Percentiles rank a stretch among this genome's conserved stretches.
Evolutionary conservation across 192 early-diverging fungal genomes (phyloP).

Genomic region (Linnemannia hyalina): DNA sequence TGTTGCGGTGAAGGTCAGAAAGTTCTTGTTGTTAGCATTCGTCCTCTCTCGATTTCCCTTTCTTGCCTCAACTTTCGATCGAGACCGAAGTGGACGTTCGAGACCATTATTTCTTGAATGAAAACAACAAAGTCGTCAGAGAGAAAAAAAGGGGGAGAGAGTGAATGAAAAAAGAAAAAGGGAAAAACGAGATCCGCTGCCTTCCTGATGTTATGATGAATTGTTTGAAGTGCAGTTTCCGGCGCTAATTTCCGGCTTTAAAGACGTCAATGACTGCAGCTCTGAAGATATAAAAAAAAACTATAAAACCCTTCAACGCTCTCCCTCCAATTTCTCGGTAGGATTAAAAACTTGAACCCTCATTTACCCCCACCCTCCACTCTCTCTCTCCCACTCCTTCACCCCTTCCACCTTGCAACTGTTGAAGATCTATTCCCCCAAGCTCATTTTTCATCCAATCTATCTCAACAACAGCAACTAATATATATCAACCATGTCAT

Average conservation of each 20-base stretch:
- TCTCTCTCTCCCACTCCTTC: not conserved
- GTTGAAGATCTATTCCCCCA: not conserved
- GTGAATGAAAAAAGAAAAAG: too few relatives aligned
- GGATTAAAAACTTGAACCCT: constrained; percentile 6
- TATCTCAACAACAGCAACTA: not conserved
- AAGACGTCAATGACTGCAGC: not conserved
- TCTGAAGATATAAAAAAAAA: not conserved
- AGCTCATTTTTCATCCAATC: not conserved
- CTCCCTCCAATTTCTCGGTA: not conserved
- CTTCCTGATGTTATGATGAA: not conserved
- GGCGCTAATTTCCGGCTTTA: not conserved
- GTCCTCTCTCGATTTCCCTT: not conserved
- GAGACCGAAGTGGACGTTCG: not conserved
- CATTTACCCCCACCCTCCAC: not conserved
- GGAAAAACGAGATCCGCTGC: not conserved
- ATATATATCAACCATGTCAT: not conserved
- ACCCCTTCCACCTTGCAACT: not conserved
- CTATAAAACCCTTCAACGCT: not conserved
- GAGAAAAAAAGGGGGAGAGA: not conserved
- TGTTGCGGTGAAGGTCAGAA: not conserved
- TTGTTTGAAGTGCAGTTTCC: not conserved
- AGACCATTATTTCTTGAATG: not conserved
- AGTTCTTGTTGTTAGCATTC: not conserved
- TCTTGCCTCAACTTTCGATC: not conserved
- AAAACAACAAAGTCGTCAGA: not conserved